These are phyloP conservation scores for Plasmodiophora brassicae DNA, from an alignment of 208 protist species.

Conservation along the genomic window DNA sequence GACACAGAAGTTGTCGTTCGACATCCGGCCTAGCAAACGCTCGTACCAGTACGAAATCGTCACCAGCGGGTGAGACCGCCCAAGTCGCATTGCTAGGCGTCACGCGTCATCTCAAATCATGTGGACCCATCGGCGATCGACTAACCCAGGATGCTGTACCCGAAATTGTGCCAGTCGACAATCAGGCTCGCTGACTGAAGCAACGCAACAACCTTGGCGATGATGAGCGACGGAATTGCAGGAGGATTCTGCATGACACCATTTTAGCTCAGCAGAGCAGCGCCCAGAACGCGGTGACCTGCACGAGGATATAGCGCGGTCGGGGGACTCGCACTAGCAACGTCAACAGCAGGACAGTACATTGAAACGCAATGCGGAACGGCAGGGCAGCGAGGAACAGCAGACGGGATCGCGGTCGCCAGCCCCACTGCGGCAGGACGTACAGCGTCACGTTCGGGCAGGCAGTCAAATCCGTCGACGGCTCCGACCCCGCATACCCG, in stretches of 20 bases:
- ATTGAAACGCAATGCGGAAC: background rate
- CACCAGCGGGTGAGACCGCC: slow-evolving; percentile 33
- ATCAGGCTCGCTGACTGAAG: slow-evolving; percentile 43
- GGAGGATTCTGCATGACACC: slow-evolving; percentile 62
- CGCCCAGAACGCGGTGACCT: background rate
- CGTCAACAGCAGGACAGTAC: slow-evolving; percentile 39
- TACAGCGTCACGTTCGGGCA: slow-evolving; percentile 6
- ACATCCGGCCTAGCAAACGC: background rate
- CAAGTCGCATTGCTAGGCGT: background rate
- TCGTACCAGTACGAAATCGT: slow-evolving; percentile 32
- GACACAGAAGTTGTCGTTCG: slow-evolving; percentile 48
- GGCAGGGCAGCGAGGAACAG: background rate
- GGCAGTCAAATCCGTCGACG: background rate
- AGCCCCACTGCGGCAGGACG: background rate
- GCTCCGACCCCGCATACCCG: slow-evolving; percentile 27
- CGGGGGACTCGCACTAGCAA: background rate
- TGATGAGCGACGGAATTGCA: slow-evolving; percentile 55
- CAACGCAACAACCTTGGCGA: background rate
- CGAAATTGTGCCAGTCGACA: slow-evolving; percentile 68
- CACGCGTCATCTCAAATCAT: too few relatives aligned
- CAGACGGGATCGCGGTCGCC: background rate
- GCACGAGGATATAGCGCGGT: slow-evolving; percentile 17
- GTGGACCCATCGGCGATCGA: background rate
- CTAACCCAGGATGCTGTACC: slow-evolving; percentile 50
- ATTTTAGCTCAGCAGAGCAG: background rate